phyloP scores from a whole-genome alignment of 2,329 filamentous ascomycete species.

The Massarina eburnea region DNA sequence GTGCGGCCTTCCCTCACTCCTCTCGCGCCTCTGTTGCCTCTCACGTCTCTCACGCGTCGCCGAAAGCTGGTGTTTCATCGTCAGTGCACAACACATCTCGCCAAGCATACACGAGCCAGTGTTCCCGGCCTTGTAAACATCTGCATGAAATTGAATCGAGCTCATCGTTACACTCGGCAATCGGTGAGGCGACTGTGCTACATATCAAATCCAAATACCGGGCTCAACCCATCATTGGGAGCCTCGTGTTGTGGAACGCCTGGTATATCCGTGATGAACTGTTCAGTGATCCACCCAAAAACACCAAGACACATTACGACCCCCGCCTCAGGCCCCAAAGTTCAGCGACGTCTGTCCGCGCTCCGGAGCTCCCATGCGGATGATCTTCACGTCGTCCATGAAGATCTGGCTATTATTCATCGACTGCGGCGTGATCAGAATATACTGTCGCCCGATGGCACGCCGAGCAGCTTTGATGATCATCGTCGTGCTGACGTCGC shows the following conservation, averaged over 20 bases:
- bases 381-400: conserved; percentile 74
- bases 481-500: conserved; percentile 90
- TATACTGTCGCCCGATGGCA: conserved; percentile 88
- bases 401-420: conserved; percentile 59
- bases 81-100: too few species aligned
- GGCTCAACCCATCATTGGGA: not conserved
- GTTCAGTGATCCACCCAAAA: not conserved
- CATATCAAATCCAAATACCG: too few species aligned
- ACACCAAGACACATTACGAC: not conserved
- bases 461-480: conserved; percentile 84
- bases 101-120: too few species aligned
- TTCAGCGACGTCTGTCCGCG: conserved; percentile 51
- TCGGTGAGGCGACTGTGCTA: too few species aligned
- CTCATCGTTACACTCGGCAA: too few species aligned
- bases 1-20: too few species aligned
- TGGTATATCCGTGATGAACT: not conserved
- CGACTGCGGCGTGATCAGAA: conserved; percentile 92
- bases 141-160: too few species aligned
- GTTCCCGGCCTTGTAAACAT: too few species aligned
- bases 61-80: too few species aligned
- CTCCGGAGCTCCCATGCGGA: conserved; percentile 61
- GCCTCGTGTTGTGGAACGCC: too few species aligned
- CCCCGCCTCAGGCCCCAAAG: conserved; percentile 13
- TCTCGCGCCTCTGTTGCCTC: too few species aligned
- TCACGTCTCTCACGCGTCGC: too few species aligned